Percentiles rank a stretch among this genome's conserved stretches.
These are phyloP conservation scores for Lasiosphaeris hirsuta DNA, from an alignment of 495 filamentous ascomycete genomes.

Conservation along the genomic window DNA sequence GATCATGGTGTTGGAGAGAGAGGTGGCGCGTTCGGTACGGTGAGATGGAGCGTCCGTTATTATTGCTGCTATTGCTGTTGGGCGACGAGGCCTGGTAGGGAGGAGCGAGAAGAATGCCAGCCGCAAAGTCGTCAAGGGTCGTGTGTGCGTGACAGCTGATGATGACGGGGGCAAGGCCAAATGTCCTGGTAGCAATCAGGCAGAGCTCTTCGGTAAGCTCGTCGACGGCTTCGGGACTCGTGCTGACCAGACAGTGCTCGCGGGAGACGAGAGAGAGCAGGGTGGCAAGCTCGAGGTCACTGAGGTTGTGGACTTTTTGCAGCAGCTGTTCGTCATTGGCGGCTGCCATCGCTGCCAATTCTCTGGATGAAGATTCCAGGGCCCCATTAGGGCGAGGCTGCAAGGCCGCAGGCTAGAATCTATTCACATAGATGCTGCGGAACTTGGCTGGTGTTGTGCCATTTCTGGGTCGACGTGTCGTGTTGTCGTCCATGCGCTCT, in stretches of 20 bases:
- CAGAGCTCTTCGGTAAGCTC: constrained; percentile 68
- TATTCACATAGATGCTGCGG: too few relatives aligned
- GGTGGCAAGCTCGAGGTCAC: constrained; percentile 84
- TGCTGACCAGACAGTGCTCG: constrained; percentile 86
- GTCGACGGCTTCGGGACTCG: constrained; percentile 57
- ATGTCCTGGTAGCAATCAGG: constrained; percentile 65
- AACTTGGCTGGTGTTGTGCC: too few relatives aligned
- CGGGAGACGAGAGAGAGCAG: constrained; percentile 73
- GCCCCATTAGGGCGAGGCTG: constrained; percentile 9
- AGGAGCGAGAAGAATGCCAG: constrained; percentile 56
- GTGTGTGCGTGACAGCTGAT: constrained; percentile 69
- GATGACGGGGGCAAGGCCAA: constrained; percentile 63
- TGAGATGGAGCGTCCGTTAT: constrained; percentile 30
- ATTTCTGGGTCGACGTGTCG: too few relatives aligned
- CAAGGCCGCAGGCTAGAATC: background rate
- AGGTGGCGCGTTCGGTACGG: constrained; percentile 30
- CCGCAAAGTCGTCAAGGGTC: constrained; percentile 75
- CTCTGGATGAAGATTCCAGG: background rate
- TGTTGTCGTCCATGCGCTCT: too few relatives aligned
- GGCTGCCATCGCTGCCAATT: constrained; percentile 43
- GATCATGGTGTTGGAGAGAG: constrained; percentile 18
- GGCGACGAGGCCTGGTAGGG: constrained; percentile 20
- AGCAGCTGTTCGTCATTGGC: constrained; percentile 50
- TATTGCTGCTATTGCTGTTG: constrained; percentile 6
- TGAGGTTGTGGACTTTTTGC: constrained; percentile 66